Percentiles rank a stretch among this genome's conserved stretches.
Evolutionary conservation across 495 filamentous ascomycete species (phyloP).

Genomic region (Astrocystis sublimbata): DNA sequence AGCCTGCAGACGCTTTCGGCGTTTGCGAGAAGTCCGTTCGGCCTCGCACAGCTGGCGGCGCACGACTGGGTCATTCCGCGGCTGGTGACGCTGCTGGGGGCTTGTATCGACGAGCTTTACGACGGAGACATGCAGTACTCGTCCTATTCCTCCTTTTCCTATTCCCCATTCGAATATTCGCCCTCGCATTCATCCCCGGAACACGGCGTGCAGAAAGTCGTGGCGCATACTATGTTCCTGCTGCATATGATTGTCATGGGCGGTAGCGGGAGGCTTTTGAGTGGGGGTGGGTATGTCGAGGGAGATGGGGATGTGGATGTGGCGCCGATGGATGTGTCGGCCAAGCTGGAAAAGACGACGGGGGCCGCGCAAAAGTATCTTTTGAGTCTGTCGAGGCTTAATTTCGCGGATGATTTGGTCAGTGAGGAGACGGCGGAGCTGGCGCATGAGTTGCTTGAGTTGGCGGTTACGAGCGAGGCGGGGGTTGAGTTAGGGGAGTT

Average conservation of each 20-base stretch:
- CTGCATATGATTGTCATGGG: constrained; percentile 48
- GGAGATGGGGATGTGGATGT: too few species aligned
- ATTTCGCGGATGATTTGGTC: constrained; percentile 48
- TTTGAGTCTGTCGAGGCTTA: constrained; percentile 45
- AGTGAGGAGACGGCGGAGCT: constrained; percentile 50
- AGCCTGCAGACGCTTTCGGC: constrained; percentile 39
- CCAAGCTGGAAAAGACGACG: constrained; percentile 38
- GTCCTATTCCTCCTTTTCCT: too few species aligned
- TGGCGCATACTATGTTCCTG: constrained; percentile 33
- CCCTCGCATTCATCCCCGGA: too few species aligned
- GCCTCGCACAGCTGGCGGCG: constrained; percentile 38
- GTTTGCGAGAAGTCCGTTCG: constrained; percentile 42
- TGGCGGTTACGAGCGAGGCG: constrained; percentile 48
- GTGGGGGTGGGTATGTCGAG: too few species aligned
- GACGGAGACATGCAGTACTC: constrained; percentile 39
- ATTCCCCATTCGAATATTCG: too few species aligned
- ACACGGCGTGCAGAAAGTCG: constrained; percentile 27
- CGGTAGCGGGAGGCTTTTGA: too few species aligned
- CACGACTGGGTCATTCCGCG: constrained; percentile 44
- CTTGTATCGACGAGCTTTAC: constrained; percentile 47
- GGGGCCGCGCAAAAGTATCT: constrained; percentile 45
- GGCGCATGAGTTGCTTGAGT: constrained; percentile 49
- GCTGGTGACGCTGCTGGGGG: constrained; percentile 40
- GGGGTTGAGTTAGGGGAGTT: constrained; percentile 42
- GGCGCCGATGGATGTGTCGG: constrained; percentile 35